Evolutionary conservation across 352 stramenopile genomes (phyloP).

Genomic region (Thraustochytrium sp.): DNA sequence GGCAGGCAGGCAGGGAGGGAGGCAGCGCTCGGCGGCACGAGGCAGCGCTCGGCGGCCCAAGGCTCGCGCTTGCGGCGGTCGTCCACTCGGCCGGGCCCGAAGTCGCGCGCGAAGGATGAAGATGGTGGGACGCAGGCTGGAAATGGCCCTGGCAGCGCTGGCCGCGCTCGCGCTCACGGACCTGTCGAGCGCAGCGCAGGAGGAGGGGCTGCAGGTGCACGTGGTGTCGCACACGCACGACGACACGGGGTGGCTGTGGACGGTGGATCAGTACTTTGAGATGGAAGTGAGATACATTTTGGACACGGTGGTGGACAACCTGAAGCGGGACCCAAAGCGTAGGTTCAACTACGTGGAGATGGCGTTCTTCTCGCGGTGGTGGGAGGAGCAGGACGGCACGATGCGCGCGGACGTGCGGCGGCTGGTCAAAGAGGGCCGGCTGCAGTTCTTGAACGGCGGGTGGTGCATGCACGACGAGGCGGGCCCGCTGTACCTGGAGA

Average conservation of each 20-base stretch:
- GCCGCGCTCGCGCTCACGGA: no score
- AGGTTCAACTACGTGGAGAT: slow-evolving; percentile 90
- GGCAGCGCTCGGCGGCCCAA: no score
- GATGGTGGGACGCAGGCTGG: no score
- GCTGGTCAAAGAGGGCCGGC: slow-evolving; percentile 78
- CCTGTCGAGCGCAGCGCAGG: no score
- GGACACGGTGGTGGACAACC: slow-evolving; percentile 76
- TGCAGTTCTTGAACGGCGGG: slow-evolving; percentile 90
- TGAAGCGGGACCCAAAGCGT: slow-evolving; percentile 76
- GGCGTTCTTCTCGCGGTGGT: slow-evolving; percentile 94
- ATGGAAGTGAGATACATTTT: slow-evolving; percentile 85
- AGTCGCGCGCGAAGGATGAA: no score
- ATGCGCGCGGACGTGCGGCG: slow-evolving; percentile 67
- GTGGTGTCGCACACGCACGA: slow-evolving; percentile 81
- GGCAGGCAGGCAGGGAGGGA: no score
- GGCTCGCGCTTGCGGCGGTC: no score
- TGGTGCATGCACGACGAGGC: slow-evolving; percentile 99
- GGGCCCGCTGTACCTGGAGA: slow-evolving; percentile 87
- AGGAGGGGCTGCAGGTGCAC: background rate
- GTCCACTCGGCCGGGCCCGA: no score
- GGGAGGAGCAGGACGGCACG: slow-evolving; percentile 71
- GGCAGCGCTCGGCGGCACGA: no score
- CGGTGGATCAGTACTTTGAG: slow-evolving; percentile 94
- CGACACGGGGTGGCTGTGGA: slow-evolving; percentile 80
- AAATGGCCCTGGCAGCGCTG: no score